Evolutionary conservation across 805 yeast genomes (phyloP).

Genomic region (Pichia thaimueangensis): DNA sequence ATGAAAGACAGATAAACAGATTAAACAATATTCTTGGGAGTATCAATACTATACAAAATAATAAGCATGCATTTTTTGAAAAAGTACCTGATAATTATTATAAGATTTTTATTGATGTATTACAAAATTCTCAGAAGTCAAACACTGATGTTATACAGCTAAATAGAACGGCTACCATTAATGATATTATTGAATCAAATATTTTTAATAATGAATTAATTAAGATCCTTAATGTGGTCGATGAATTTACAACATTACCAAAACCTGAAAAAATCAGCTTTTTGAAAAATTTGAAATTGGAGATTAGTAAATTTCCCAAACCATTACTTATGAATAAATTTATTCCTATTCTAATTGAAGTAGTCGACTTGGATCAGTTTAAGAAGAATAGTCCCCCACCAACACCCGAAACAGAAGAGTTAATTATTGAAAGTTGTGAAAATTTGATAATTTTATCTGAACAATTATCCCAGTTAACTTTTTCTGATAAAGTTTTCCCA

Average conservation of each 20-base stretch:
- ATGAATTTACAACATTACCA: slow-evolving; percentile 72
- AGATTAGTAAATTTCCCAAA: slow-evolving; percentile 54
- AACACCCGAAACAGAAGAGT: slow-evolving; percentile 26
- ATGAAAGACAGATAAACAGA: slow-evolving; percentile 48
- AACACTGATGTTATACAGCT: slow-evolving; percentile 27
- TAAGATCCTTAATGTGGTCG: slow-evolving; percentile 72
- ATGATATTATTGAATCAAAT: slow-evolving; percentile 62
- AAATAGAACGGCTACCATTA: slow-evolving; percentile 37
- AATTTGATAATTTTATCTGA: slow-evolving; percentile 59
- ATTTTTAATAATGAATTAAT: slow-evolving; percentile 81
- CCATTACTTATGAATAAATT: slow-evolving; percentile 59
- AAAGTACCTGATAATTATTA: slow-evolving; percentile 55
- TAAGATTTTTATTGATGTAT: slow-evolving; percentile 43
- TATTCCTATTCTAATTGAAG: slow-evolving; percentile 57
- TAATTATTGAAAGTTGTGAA: slow-evolving; percentile 42
- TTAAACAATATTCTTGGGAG: slow-evolving; percentile 26
- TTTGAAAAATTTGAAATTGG: slow-evolving; percentile 52
- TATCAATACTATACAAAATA: slow-evolving; percentile 35
- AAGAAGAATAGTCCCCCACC: slow-evolving; percentile 14
- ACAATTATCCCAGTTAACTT: slow-evolving; percentile 67
- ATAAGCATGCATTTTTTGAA: slow-evolving; percentile 40
- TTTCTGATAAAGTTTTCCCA: slow-evolving; percentile 63
- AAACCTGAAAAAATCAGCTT: slow-evolving; percentile 62
- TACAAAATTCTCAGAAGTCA: slow-evolving; percentile 39
- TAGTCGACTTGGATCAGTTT: slow-evolving; percentile 26